Evolutionary conservation across 2,329 filamentous ascomycete species (phyloP).

Genomic region (Biscogniauxia mediterranea): DNA sequence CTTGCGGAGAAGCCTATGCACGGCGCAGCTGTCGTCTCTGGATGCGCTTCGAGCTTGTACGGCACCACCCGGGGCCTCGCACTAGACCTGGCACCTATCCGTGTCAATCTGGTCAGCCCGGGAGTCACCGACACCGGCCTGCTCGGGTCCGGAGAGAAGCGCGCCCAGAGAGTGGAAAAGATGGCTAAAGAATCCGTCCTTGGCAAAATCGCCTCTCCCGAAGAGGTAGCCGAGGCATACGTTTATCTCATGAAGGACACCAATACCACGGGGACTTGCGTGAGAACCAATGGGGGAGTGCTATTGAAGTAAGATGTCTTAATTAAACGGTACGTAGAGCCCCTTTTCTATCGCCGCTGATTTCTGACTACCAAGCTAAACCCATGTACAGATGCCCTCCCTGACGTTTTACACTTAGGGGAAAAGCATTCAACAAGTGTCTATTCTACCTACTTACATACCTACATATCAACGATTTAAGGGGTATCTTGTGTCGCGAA

Average conservation of each 20-base stretch:
- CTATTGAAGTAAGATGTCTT: constrained; percentile 5
- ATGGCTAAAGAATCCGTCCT: constrained; percentile 18
- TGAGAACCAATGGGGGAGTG: constrained; percentile 19
- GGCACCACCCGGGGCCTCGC: constrained; percentile 56
- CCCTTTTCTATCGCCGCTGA: not conserved
- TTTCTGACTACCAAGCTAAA: not conserved
- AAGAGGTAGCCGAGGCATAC: constrained; percentile 44
- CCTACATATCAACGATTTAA: too few relatives aligned
- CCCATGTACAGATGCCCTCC: not conserved
- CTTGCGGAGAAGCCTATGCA: constrained; percentile 50
- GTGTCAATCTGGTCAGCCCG: constrained; percentile 61
- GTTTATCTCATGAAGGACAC: constrained; percentile 43
- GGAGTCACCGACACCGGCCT: constrained; percentile 52
- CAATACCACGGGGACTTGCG: constrained; percentile 35
- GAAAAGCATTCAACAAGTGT: too few relatives aligned
- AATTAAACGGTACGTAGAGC: not conserved
- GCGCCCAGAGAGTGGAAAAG: constrained; percentile 20
- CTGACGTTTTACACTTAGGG: too few relatives aligned
- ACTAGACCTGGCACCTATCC: constrained; percentile 59
- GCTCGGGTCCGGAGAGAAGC: constrained; percentile 29
- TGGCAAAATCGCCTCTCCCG: constrained; percentile 31
- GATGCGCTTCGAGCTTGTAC: constrained; percentile 49
- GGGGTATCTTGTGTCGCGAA: too few relatives aligned
- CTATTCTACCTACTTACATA: too few relatives aligned
- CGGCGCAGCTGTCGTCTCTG: constrained; percentile 49